A percentile compares a stretch with the other conserved stretches of the same genome.
Evolutionary conservation across 1,284 basidiomycete species (phyloP).

Genomic region (Abortiporus biennis): DNA sequence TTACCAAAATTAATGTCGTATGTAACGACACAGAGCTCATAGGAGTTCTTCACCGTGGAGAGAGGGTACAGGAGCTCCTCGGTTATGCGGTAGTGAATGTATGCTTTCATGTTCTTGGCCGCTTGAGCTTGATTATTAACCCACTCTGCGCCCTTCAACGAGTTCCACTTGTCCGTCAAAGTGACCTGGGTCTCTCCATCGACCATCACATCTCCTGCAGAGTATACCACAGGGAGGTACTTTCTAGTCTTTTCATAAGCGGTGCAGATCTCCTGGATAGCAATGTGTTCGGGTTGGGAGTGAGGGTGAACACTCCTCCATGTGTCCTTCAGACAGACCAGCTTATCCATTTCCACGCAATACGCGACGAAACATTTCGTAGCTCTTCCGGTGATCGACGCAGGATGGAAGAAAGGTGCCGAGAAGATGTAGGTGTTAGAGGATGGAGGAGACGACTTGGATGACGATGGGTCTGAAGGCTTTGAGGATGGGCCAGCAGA

Average conservation of each 20-base stretch:
- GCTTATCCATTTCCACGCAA: background rate
- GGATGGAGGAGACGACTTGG: no score
- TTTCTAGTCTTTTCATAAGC: background rate
- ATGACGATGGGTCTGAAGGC: no score
- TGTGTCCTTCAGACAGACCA: background rate
- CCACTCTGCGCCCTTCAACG: background rate
- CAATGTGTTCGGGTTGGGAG: background rate
- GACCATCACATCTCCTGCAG: background rate
- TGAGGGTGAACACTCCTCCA: background rate
- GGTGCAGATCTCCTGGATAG: background rate
- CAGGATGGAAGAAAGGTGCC: background rate
- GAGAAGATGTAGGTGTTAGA: background rate
- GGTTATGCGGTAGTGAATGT: background rate
- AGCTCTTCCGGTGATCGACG: background rate
- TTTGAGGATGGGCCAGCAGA: no score
- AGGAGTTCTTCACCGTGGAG: background rate
- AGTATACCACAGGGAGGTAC: background rate
- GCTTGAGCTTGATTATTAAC: background rate
- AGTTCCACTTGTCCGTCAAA: background rate
- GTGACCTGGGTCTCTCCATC: background rate
- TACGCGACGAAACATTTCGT: background rate
- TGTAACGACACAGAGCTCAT: background rate
- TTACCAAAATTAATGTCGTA: background rate
- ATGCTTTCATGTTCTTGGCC: background rate
- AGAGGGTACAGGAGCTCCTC: background rate